A percentile compares a stretch with the other conserved stretches of the same genome.
Evolutionary conservation across 1,139 yeast species (phyloP).

Genomic region (Zygosaccharomyces sapae): DNA sequence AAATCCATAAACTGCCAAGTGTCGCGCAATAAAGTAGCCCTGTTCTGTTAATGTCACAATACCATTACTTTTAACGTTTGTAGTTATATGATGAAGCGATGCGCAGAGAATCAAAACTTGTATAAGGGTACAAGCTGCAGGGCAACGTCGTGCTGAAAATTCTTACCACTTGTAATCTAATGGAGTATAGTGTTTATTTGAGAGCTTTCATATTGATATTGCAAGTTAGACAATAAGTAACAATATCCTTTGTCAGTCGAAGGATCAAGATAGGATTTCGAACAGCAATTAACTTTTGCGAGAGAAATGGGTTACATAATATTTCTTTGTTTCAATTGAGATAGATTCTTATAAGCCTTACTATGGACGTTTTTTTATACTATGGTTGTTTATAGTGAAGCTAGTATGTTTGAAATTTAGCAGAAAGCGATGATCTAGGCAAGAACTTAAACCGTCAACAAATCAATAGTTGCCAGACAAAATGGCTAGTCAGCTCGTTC

Average conservation of each 20-base stretch:
- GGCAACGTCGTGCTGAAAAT: neutral
- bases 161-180: too few species aligned
- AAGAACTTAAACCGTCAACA: neutral
- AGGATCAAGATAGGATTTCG: too few species aligned
- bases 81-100: neutral
- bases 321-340: too few species aligned
- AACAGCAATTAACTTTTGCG: too few species aligned
- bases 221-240: too few species aligned
- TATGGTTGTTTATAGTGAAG: neutral
- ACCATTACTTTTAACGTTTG: neutral
- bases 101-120: neutral
- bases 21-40: neutral
- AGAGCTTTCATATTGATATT: too few species aligned
- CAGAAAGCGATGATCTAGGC: neutral
- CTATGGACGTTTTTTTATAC: neutral
- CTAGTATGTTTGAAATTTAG: neutral
- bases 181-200: too few species aligned
- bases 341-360: neutral
- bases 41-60: neutral
- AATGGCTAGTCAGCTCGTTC: slow-evolving; percentile 10
- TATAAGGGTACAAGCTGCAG: neutral
- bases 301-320: too few species aligned
- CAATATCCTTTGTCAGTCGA: too few species aligned
- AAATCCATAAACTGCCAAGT: slow-evolving; percentile 12
- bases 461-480: neutral